phyloP scores from a whole-genome alignment of 371 early-diverging fungal genomes.

The Lichtheimia ramosa region DNA sequence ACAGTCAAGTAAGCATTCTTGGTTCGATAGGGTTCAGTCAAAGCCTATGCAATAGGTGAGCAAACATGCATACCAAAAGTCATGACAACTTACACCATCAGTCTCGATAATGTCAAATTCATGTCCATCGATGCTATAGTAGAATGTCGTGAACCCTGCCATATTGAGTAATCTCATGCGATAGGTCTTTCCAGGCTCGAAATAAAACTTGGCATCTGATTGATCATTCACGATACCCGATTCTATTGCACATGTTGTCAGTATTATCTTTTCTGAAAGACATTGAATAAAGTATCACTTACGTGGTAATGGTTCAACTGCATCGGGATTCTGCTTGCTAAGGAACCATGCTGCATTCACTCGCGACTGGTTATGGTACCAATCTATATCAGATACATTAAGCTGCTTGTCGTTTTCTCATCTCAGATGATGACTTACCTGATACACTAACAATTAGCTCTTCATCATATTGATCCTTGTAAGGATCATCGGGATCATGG shows the following conservation, averaged over 20 bases:
- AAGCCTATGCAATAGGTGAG: constrained; percentile 12
- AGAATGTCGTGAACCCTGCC: constrained; percentile 66
- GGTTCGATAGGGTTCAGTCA: constrained; percentile 51
- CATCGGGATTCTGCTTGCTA: constrained; percentile 51
- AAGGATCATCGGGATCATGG: constrained; percentile 51
- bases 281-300: not conserved
- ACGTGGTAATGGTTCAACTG: constrained; percentile 42
- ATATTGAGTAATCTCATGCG: constrained; percentile 58
- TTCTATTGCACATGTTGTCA: not conserved
- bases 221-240: constrained; percentile 55
- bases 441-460: constrained; percentile 63
- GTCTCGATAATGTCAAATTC: constrained; percentile 76
- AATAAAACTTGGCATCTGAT: constrained; percentile 14
- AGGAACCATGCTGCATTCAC: constrained; percentile 44
- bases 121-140: constrained; percentile 72
- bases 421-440: constrained; percentile 14
- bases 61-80: not conserved
- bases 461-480: constrained; percentile 54
- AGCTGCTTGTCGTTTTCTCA: not conserved
- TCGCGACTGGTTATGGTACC: constrained; percentile 56
- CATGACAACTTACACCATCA: constrained; percentile 55
- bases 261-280: too few species aligned
- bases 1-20: constrained; percentile 52
- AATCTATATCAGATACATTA: constrained; percentile 34
- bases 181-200: constrained; percentile 31